Conservation (phyloP, 2,329 filamentous ascomycete genomes). For the Scedosporium boydii region DNA sequence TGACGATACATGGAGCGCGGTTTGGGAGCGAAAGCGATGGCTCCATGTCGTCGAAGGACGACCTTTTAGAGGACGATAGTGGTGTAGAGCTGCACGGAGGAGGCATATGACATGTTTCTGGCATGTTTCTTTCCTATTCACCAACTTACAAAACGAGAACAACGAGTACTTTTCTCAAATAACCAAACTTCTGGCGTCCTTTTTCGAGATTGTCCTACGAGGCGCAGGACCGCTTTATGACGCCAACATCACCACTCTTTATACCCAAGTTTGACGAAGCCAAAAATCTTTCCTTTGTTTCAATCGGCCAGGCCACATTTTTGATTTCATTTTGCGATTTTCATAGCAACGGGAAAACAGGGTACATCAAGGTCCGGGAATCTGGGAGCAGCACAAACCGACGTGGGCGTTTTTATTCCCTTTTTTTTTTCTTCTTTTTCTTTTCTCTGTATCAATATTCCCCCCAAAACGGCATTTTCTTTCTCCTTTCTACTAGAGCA, state of each 20-base stretch:
- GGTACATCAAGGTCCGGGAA: not conserved
- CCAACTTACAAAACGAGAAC: no score
- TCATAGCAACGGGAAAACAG: not conserved
- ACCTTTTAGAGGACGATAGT: not conserved
- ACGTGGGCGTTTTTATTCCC: not conserved
- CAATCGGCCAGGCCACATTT: not conserved
- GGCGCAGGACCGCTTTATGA: not conserved
- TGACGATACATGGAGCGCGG: constrained; percentile 15
- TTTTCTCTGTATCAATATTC: not conserved
- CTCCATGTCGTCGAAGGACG: not conserved
- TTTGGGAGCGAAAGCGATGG: no score
- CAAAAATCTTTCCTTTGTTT: not conserved
- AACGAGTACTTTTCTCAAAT: not conserved
- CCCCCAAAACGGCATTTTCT: not conserved
- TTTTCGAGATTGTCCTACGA: not conserved
- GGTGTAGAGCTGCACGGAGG: not conserved
- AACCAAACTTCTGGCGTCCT: not conserved
- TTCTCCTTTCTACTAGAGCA: not conserved
- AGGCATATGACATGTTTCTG: not conserved
- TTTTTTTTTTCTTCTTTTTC: not conserved
- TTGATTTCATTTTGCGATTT: not conserved
- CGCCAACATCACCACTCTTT: constrained; percentile 1
- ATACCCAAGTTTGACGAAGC: not conserved
- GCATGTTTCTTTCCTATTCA: not conserved
- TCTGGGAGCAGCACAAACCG: not conserved